These are phyloP conservation scores for Pugionium dolabratum DNA, from an alignment of 345 rosid genomes.

Conservation along the genomic window DNA sequence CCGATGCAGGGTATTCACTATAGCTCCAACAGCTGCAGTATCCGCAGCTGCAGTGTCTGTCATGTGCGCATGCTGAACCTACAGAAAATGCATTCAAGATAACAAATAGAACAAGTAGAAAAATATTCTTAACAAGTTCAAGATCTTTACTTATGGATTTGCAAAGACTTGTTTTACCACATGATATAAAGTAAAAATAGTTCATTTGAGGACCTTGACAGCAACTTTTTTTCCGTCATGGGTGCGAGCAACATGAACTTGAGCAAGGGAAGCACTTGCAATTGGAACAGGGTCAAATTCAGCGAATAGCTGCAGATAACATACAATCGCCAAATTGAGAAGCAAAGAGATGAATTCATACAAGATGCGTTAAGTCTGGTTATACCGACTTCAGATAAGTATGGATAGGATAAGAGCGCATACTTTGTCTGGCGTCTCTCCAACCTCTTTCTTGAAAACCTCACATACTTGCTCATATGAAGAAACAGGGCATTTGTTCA, in stretches of 20 bases:
- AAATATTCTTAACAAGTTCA: not conserved
- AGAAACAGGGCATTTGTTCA: slow-evolving; percentile 91
- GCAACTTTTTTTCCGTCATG: slow-evolving; percentile 80
- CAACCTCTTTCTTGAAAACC: slow-evolving; percentile 90
- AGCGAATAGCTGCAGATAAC: slow-evolving; percentile 53
- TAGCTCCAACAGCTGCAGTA: slow-evolving; percentile 72
- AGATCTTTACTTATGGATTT: slow-evolving; percentile 1
- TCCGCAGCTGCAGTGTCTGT: slow-evolving; percentile 93
- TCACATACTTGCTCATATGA: slow-evolving; percentile 91
- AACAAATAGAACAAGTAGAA: slow-evolving; percentile 6
- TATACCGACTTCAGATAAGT: not conserved
- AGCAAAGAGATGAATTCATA: slow-evolving; percentile 4
- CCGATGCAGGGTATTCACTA: slow-evolving; percentile 77
- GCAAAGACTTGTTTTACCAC: slow-evolving; percentile 11
- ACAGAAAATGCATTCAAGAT: slow-evolving; percentile 35
- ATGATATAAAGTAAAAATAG: slow-evolving; percentile 16
- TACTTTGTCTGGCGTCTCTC: slow-evolving; percentile 82
- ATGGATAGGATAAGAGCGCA: not conserved
- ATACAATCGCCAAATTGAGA: slow-evolving; percentile 17
- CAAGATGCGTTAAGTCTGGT: not conserved
- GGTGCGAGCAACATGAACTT: slow-evolving; percentile 92
- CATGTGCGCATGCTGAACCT: slow-evolving; percentile 96
- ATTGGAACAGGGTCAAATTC: slow-evolving; percentile 90
- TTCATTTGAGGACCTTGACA: slow-evolving; percentile 62
- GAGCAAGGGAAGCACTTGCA: slow-evolving; percentile 99